Evolutionary conservation across 2,329 filamentous ascomycete species (phyloP), one percentile per base, ranked within the genome.

Genomic region (Rhynchosporium secalis): DNA sequence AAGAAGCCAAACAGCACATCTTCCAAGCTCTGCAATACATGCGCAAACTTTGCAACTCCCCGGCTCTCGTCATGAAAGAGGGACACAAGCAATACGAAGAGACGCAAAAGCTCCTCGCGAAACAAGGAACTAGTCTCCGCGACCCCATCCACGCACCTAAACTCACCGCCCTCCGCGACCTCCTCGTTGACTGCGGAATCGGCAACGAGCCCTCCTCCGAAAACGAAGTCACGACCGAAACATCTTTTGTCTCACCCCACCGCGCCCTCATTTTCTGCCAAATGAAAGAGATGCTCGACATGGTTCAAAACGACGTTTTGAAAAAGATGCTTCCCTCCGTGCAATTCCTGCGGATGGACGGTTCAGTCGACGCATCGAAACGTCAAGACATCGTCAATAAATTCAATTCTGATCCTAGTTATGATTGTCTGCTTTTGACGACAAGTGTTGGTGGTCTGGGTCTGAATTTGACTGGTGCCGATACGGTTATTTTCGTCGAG

Each of bases 281-380:
- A 75, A 97, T 99, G 92, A 99, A 99, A 78, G 95, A 99, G 76
- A 99, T 99, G 96, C 83, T 99, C 29, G 95, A 99, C 76, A 98
- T 99, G 86, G 96, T 99, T 2, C 93, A 98, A 74, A 92, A 90
- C 71, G 93, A 94, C 62, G 95, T 99, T 0, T 79, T 99, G 45
- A 92, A 91, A 75, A 89, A 90, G 72, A 83, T 98, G 77, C 83
- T 99, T n/a, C 95, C 95, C 1, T 90, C 89, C 0, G 93, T 97
- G 5, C 95, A 96, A 43, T 97, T 89, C 74, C 85, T 98, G 62
- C 90, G 96, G n/a, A 85, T 99, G 40, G 96, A 99, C 71, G 95
- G 95, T 38, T 87, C 87, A 6, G 92, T 99, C 12, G 95, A 97
- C 76, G 91, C 95, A 31, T 93, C 89, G 66, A 93, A 92, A 76